A percentile compares a stretch with the other conserved stretches of the same genome.
These are phyloP conservation scores for Clavispora phyllophila DNA, from an alignment of 805 yeast genomes.

Conservation along the genomic window DNA sequence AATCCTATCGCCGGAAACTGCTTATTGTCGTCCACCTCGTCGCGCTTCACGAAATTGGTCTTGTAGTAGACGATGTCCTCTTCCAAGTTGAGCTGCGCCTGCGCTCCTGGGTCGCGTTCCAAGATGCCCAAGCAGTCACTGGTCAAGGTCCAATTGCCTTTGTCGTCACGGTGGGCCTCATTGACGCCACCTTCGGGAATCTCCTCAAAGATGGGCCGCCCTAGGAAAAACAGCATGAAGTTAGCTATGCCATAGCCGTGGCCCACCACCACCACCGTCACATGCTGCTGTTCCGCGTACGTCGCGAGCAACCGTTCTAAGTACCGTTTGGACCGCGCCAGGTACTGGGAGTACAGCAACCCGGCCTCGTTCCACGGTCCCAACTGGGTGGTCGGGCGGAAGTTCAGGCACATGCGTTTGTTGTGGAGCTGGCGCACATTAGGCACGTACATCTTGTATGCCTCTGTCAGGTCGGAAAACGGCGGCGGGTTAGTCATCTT, in stretches of 20 bases:
- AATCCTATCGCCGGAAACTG: constrained; percentile 14
- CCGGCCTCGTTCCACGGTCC: constrained; percentile 41
- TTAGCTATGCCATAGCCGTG: constrained; percentile 40
- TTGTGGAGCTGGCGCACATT: constrained; percentile 33
- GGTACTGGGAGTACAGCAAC: constrained; percentile 35
- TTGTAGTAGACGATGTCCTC: constrained; percentile 41
- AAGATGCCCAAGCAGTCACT: constrained; percentile 31
- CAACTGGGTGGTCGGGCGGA: constrained; percentile 38
- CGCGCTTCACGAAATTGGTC: constrained; percentile 37
- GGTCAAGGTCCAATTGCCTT: constrained; percentile 27
- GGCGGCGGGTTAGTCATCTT: constrained; percentile 40
- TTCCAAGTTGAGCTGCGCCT: constrained; percentile 32
- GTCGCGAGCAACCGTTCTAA: constrained; percentile 39
- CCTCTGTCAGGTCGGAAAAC: constrained; percentile 38
- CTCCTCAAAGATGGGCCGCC: constrained; percentile 42
- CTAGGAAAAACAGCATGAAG: constrained; percentile 35
- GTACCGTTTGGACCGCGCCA: constrained; percentile 32
- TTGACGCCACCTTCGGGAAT: constrained; percentile 37
- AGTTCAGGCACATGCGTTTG: constrained; percentile 30
- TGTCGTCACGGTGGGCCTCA: constrained; percentile 21
- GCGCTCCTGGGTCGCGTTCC: constrained; percentile 16
- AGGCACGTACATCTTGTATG: constrained; percentile 42
- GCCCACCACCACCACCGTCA: constrained; percentile 32
- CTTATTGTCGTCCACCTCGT: constrained; percentile 20
- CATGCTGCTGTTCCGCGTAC: constrained; percentile 32